Evolutionary conservation across 345 rosid genomes (phyloP).

Genomic region (Sisymbrium irio): DNA sequence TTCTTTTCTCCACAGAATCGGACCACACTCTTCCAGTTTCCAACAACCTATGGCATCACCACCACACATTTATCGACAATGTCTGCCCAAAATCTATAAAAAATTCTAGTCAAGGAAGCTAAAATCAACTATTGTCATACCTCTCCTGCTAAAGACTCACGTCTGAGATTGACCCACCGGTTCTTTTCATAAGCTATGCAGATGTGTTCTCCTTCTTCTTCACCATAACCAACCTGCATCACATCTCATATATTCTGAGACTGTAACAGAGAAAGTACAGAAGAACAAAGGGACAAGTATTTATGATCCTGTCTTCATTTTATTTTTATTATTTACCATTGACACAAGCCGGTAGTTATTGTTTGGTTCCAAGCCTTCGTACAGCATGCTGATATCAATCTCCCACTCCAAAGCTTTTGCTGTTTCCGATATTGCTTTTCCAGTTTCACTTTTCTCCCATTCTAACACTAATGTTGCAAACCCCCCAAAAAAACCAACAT

Average conservation of each 20-base stretch:
- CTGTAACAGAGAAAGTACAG: background rate
- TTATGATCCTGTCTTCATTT: background rate
- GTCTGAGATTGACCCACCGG: constrained; percentile 9
- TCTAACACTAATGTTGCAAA: constrained; percentile 5
- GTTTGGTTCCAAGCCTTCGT: background rate
- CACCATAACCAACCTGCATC: constrained; percentile 20
- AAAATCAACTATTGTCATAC: background rate
- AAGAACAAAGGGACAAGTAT: background rate
- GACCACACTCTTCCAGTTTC: background rate
- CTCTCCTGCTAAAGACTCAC: background rate
- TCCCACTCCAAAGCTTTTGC: constrained; percentile 8
- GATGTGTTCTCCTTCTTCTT: background rate
- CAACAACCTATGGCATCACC: constrained; percentile 17
- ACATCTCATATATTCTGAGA: background rate
- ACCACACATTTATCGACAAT: background rate
- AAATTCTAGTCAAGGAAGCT: background rate
- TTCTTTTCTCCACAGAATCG: constrained; percentile 3
- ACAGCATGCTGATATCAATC: constrained; percentile 7
- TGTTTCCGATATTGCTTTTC: constrained; percentile 3
- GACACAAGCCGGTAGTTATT: constrained; percentile 13
- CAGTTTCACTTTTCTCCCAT: constrained; percentile 8
- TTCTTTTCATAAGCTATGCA: constrained; percentile 9
- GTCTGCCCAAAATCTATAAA: background rate
- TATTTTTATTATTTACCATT: background rate
- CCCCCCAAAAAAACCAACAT: background rate